phyloP scores from a whole-genome alignment of 208 protist genomes.

The Herpetomonas tarakana region DNA sequence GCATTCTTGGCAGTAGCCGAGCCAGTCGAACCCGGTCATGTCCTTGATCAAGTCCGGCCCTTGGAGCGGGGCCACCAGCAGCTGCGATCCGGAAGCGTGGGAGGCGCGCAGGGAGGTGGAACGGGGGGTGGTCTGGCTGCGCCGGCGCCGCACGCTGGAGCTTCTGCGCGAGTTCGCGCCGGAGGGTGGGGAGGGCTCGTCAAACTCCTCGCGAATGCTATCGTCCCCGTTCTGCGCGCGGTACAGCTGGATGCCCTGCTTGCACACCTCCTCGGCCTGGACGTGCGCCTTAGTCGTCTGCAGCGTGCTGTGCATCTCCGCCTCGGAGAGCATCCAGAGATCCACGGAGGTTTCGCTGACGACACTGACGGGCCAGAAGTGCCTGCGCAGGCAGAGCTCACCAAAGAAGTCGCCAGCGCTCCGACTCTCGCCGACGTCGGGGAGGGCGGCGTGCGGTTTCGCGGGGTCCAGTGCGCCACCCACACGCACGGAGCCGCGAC shows the following conservation, averaged over 20 bases:
- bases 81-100: slow-evolving; percentile 6
- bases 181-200: slow-evolving; percentile 4
- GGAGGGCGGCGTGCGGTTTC: neutral
- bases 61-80: neutral
- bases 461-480: slow-evolving; percentile 7
- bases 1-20: slow-evolving; percentile 24
- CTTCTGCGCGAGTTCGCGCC: neutral
- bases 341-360: slow-evolving; percentile 64
- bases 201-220: slow-evolving; percentile 51
- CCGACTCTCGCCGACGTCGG: slow-evolving; percentile 24
- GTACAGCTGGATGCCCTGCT: slow-evolving; percentile 75
- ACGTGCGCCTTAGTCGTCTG: slow-evolving; percentile 31
- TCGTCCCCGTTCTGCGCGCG: slow-evolving; percentile 50
- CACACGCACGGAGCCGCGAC: slow-evolving; percentile 55
- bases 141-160: slow-evolving; percentile 13
- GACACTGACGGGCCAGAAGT: slow-evolving; percentile 67
- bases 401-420: slow-evolving; percentile 71
- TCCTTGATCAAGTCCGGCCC: slow-evolving; percentile 1
- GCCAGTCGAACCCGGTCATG: slow-evolving; percentile 38
- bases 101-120: neutral
- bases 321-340: slow-evolving; percentile 59
- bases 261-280: slow-evolving; percentile 77
- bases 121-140: neutral
- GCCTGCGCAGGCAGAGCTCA: slow-evolving; percentile 68
- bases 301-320: slow-evolving; percentile 47